These are phyloP conservation scores for Cryptococcus jaspeensis DNA, from an alignment of 1,284 basidiomycete species.

Conservation along the genomic window DNA sequence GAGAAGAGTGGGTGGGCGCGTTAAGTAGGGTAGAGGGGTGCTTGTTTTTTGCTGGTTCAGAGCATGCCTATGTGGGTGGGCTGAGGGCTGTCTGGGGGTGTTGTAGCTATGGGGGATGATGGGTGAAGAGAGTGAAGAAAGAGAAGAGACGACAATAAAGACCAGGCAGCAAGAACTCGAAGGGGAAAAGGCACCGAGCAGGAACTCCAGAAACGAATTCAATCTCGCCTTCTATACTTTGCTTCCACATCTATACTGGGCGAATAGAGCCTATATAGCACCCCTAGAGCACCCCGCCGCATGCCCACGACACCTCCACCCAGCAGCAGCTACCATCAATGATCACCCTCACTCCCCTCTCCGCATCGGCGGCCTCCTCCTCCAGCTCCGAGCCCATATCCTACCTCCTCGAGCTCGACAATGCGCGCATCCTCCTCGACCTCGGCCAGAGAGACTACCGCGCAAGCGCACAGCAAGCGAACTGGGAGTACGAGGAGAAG, in stretches of 20 bases:
- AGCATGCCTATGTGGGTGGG: not conserved
- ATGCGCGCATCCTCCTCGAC: conserved; percentile 89
- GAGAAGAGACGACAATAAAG: conserved; percentile 1
- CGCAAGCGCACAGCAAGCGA: conserved; percentile 25
- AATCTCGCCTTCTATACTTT: not conserved
- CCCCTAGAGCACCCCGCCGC: not conserved
- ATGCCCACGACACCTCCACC: not conserved
- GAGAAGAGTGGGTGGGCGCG: not conserved
- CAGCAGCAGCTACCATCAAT: conserved; percentile 51
- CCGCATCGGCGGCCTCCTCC: conserved; percentile 69
- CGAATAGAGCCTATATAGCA: not conserved
- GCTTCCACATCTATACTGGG: not conserved
- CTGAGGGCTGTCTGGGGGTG: not conserved
- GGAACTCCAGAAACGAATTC: not conserved
- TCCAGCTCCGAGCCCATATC: conserved; percentile 57
- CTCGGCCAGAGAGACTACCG: conserved; percentile 63
- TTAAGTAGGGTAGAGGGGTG: not conserved
- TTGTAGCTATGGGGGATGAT: not conserved
- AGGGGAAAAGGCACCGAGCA: not conserved
- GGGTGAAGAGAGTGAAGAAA: not conserved
- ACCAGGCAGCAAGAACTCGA: not conserved
- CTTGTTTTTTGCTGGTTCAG: not conserved
- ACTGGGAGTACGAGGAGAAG: conserved; percentile 51
- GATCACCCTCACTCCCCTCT: conserved; percentile 90
- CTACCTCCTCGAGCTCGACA: conserved; percentile 92